Evolutionary conservation across 2,329 filamentous ascomycete genomes (phyloP).

Genomic region (Fusarium tupiense): DNA sequence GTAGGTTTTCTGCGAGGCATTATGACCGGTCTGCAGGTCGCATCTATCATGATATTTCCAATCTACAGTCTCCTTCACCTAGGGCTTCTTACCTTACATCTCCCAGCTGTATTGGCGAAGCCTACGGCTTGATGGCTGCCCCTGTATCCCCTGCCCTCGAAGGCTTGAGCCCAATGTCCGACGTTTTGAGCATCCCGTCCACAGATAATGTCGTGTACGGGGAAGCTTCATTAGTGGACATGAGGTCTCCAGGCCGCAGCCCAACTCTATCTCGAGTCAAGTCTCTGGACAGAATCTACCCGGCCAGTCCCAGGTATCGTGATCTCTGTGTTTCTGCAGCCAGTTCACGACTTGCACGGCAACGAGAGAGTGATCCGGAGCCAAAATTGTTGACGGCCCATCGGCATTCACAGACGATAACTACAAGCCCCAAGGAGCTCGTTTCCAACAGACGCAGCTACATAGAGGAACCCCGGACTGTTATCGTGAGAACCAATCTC

Average conservation of each 20-base stretch:
- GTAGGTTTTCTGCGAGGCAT: constrained; percentile 45
- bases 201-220: constrained; percentile 52
- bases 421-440: constrained; percentile 36
- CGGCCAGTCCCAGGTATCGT: constrained; percentile 44
- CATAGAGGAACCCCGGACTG: constrained; percentile 44
- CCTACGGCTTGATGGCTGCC: constrained; percentile 36
- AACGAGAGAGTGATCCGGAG: constrained; percentile 18
- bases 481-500: constrained; percentile 45
- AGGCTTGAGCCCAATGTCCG: constrained; percentile 47
- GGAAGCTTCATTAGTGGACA: constrained; percentile 52
- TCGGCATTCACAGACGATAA: constrained; percentile 43
- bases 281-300: constrained; percentile 52
- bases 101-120: constrained; percentile 50
- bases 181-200: constrained; percentile 48
- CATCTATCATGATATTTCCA: constrained; percentile 32
- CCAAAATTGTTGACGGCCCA: constrained; percentile 23
- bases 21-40: constrained; percentile 41
- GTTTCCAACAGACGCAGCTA: constrained; percentile 37
- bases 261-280: constrained; percentile 46
- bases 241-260: constrained; percentile 43
- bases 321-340: constrained; percentile 45
- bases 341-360: constrained; percentile 31
- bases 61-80: constrained; percentile 36
- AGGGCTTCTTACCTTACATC: constrained; percentile 27
- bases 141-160: constrained; percentile 34